Conservation (phyloP, 768 basidiomycete genomes). For the Termitomyces sp. region DNA sequence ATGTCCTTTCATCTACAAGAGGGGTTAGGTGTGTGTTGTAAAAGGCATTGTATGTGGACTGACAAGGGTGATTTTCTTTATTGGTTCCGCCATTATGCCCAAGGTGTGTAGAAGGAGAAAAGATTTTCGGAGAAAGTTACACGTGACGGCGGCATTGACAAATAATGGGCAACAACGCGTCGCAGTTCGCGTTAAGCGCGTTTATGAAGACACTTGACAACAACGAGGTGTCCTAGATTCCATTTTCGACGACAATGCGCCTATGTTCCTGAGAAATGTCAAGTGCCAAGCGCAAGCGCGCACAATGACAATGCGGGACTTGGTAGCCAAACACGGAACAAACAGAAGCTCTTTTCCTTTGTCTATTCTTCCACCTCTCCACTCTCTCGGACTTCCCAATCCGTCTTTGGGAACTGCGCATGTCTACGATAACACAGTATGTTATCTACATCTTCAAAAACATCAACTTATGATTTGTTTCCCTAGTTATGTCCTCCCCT, state of each 20-base stretch:
- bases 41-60: constrained; percentile 4
- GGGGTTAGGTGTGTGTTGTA: not conserved
- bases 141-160: constrained; percentile 5
- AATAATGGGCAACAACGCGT: constrained; percentile 14
- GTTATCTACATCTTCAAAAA: not conserved
- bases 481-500: constrained; percentile 16
- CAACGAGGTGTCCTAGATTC: too few species aligned
- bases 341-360: constrained; percentile 9
- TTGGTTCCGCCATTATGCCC: constrained; percentile 31
- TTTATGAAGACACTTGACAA: not conserved
- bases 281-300: not conserved
- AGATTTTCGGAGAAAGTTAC: constrained; percentile 6
- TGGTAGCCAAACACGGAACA: constrained; percentile 7
- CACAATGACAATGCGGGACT: not conserved
- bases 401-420: constrained; percentile 6
- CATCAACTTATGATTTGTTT: not conserved
- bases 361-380: constrained; percentile 51
- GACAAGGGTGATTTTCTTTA: constrained; percentile 42
- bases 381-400: constrained; percentile 39
- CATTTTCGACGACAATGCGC: not conserved
- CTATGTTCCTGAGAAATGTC: not conserved
- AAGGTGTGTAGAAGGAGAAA: not conserved
- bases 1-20: constrained; percentile 77
- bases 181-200: not conserved
- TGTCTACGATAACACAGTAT: constrained; percentile 17